Conservation (phyloP, 345 rosid genomes). For the Turritis glabra region DNA sequence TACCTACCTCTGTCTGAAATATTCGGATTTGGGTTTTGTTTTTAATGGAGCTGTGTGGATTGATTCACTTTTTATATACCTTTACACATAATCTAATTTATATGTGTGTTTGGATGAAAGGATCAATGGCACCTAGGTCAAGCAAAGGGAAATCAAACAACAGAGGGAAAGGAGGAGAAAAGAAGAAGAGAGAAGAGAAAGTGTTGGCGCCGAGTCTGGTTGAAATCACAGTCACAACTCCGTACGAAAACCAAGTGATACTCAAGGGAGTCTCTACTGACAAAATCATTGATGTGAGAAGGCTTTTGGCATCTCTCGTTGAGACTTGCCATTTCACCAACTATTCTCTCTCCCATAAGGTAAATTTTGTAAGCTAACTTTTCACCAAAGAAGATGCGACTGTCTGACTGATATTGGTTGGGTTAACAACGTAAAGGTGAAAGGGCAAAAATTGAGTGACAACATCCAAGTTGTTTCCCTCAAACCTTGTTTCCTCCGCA, state of each 20-base stretch:
- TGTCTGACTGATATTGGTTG: background rate
- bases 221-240: slow-evolving; percentile 64
- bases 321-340: slow-evolving; percentile 89
- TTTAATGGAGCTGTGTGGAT: background rate
- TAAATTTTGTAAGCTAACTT: slow-evolving; percentile 2
- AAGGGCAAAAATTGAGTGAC: slow-evolving; percentile 70
- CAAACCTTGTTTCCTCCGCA: slow-evolving; percentile 79
- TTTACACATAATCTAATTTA: slow-evolving; percentile 7
- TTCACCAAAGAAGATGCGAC: background rate
- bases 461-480: slow-evolving; percentile 67
- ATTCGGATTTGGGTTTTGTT: background rate
- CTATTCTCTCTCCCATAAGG: slow-evolving; percentile 78
- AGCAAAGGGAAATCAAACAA: slow-evolving; percentile 71
- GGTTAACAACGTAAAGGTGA: slow-evolving; percentile 45
- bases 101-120: slow-evolving; percentile 19
- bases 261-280: slow-evolving; percentile 93
- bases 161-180: slow-evolving; percentile 73
- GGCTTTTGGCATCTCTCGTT: slow-evolving; percentile 69
- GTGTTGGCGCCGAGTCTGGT: slow-evolving; percentile 64
- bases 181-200: slow-evolving; percentile 85
- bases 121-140: slow-evolving; percentile 79
- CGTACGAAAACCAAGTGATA: slow-evolving; percentile 67
- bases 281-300: slow-evolving; percentile 79
- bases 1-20: background rate
- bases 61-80: background rate